Evolutionary conservation across 306 rosid species (phyloP), one percentile per base, ranked within the genome.

Genomic region (Crataegus laevigata): DNA sequence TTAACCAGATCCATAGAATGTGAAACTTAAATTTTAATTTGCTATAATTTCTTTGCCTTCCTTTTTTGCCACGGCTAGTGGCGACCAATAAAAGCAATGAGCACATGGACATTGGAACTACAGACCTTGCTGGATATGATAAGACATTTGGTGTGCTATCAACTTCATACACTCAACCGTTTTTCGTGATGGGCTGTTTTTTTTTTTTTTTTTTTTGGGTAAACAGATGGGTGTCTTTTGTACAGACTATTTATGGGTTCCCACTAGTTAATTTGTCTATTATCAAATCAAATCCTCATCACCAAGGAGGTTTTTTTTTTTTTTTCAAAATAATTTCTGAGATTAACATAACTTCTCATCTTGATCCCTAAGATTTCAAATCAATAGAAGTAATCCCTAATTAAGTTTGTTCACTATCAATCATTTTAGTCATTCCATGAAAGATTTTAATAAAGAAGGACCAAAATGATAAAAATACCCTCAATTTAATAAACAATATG

Each of bases 1-100:
- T 6, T 68, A 15, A 47, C 54, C 29, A 18, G 5, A 36, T 68
- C 21, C 30, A 40, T 11, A 6, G 13, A 34, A 62, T 11, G 17
- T 8, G 43, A 74, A 84, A 84, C 73, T 47, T 47, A 4, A 50
- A 55, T 15, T 55, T 55, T 50, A 57, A 15, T 62, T 68, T 63
- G n/a, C 17, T 59, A 0, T 11, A 62, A 28, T 26, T 62, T 62
- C 15, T 15, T 42, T 34, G 42, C 73, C 8, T 70, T 61, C 50
- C 83, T 74, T 74, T 45, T 63, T 22, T 13, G 71, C 36, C 67
- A 74, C 42, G 72, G 73, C 68, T 40, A 6, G 66, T 75, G 65
- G 68, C 54, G 80, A 52, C 60, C 78, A 60, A 25, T 51, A 42
- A 24, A 50, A 28, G 19, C 43, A 26, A 38, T 57, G 30, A 50